Conservation (phyloP, 164 flowering plant species). For the Vitis rupestris region DNA sequence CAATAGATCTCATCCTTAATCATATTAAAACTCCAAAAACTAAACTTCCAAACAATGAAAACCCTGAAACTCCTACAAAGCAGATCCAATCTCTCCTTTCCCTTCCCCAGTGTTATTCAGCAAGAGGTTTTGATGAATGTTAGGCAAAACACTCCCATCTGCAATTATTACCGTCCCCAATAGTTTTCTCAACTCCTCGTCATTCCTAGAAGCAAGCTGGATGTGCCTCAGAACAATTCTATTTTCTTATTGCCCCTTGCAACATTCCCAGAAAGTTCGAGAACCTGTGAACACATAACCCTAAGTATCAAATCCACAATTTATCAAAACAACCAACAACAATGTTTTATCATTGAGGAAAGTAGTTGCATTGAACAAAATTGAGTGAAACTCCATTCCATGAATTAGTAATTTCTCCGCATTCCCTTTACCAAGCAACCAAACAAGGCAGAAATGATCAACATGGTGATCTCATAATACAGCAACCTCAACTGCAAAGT, state of each 20-base stretch:
- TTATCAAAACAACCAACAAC: no score
- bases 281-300: conserved; percentile 34
- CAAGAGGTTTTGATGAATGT: conserved; percentile 54
- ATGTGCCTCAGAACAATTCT: conserved; percentile 72
- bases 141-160: conserved; percentile 60
- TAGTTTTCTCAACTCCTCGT: conserved; percentile 64
- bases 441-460: neutral
- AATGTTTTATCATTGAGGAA: no score
- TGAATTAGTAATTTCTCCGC: neutral
- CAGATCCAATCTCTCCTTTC: conserved; percentile 56
- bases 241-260: conserved; percentile 74
- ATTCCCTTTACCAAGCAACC: neutral
- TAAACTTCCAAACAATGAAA: neutral
- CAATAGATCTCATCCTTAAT: neutral
- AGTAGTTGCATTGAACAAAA: neutral
- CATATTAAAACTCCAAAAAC: neutral
- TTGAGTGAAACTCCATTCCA: neutral
- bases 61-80: conserved; percentile 54
- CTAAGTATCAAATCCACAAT: neutral
- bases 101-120: conserved; percentile 57
- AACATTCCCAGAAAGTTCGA: conserved; percentile 70
- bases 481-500: conserved; percentile 59
- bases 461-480: neutral
- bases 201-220: conserved; percentile 69
- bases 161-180: conserved; percentile 63